These are phyloP conservation scores for Colletotrichum theobromicola DNA, from an alignment of 2,329 filamentous ascomycete species.

Conservation along the genomic window DNA sequence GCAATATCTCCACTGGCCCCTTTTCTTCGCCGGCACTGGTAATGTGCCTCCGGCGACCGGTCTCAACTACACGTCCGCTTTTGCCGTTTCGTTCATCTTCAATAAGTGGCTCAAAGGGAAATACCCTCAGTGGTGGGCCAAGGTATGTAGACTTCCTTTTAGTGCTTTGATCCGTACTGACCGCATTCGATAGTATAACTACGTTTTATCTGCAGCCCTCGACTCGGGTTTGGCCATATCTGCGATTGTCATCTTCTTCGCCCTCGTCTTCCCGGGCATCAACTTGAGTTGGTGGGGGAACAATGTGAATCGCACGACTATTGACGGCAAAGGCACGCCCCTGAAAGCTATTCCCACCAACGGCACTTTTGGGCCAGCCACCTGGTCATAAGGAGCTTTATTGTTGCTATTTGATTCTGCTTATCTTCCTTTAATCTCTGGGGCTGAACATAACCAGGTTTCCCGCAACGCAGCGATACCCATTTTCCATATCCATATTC, in stretches of 20 bases:
- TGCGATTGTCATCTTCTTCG: slow-evolving; percentile 48
- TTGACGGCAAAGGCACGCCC: slow-evolving; percentile 39
- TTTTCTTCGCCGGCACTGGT: slow-evolving; percentile 11
- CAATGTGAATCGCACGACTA: slow-evolving; percentile 33
- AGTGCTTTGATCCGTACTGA: background rate
- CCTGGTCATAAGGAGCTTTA: background rate
- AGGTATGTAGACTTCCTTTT: background rate
- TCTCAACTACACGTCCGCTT: slow-evolving; percentile 13
- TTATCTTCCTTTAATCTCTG: background rate
- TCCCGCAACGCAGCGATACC: background rate
- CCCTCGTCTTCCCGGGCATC: slow-evolving; percentile 43
- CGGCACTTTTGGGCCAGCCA: slow-evolving; percentile 8
- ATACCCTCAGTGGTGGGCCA: slow-evolving; percentile 14
- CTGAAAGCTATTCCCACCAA: slow-evolving; percentile 2
- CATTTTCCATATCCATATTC: background rate
- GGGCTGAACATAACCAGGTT: background rate
- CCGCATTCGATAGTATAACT: slow-evolving; percentile 30
- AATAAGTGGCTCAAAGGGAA: slow-evolving; percentile 20
- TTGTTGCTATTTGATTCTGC: background rate
- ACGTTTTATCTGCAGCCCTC: slow-evolving; percentile 46
- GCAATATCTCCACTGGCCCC: slow-evolving; percentile 6
- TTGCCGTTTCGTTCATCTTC: slow-evolving; percentile 2
- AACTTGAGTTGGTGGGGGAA: slow-evolving; percentile 47
- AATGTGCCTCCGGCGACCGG: slow-evolving; percentile 16
- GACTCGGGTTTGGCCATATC: slow-evolving; percentile 46